phyloP scores from a whole-genome alignment of 768 basidiomycete species.

The Leccinellum luteum region DNA sequence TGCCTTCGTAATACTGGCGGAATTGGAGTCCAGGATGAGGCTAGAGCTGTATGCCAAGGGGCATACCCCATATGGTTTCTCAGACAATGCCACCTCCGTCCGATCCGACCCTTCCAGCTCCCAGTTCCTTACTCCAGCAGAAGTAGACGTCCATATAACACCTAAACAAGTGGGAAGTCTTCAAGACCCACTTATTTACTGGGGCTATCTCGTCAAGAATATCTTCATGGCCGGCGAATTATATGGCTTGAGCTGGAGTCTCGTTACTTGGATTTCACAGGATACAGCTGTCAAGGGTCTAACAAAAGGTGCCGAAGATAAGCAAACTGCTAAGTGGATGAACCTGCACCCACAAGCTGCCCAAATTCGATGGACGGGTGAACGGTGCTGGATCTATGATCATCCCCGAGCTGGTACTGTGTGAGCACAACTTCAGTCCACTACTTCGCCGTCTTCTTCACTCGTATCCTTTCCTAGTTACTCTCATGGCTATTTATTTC shows the following conservation, averaged over 20 bases:
- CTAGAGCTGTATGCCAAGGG: constrained; percentile 60
- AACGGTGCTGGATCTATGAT: constrained; percentile 97
- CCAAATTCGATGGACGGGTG: constrained; percentile 85
- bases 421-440: constrained; percentile 43
- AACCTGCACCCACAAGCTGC: constrained; percentile 72
- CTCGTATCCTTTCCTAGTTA: constrained; percentile 51
- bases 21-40: constrained; percentile 86
- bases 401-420: constrained; percentile 94
- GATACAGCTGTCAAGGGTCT: constrained; percentile 65
- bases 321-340: constrained; percentile 93
- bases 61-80: constrained; percentile 23
- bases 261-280: constrained; percentile 84
- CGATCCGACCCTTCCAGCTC: neutral
- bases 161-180: constrained; percentile 9
- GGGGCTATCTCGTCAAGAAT: constrained; percentile 90
- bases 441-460: neutral
- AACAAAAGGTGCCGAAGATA: constrained; percentile 86
- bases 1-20: constrained; percentile 91
- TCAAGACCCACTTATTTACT: constrained; percentile 75
- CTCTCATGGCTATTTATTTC: constrained; percentile 93
- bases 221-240: constrained; percentile 95
- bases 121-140: neutral
- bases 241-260: constrained; percentile 85
- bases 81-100: constrained; percentile 8
- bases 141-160: neutral